Conservation (phyloP, 2,329 filamentous ascomycete species). For the Sporothrix phasma region DNA sequence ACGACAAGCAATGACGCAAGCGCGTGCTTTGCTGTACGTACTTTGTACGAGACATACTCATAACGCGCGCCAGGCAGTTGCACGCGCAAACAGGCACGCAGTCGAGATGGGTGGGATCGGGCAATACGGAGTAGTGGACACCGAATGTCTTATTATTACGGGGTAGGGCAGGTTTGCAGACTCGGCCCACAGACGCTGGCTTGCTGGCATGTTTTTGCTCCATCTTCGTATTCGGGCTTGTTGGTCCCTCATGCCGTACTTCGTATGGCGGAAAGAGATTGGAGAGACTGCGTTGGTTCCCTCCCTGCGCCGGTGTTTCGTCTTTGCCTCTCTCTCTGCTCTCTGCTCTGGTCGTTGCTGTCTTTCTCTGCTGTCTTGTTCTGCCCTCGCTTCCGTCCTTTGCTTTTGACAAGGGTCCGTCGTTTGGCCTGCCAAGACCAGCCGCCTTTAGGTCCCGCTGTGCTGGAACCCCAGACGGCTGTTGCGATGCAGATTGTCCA, state of each 20-base stretch:
- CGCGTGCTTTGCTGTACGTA: conserved; percentile 1
- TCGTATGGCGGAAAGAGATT: background rate
- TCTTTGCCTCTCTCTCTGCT: background rate
- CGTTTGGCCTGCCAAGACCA: conserved; percentile 3
- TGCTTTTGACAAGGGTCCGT: background rate
- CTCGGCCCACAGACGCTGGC: background rate
- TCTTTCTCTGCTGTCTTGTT: background rate
- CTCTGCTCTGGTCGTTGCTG: background rate
- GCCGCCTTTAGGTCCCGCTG: conserved; percentile 8
- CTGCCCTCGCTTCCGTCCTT: conserved; percentile 1
- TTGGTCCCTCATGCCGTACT: background rate
- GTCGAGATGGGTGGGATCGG: background rate
- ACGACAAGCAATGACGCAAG: background rate
- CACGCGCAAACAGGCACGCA: background rate
- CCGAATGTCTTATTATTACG: background rate
- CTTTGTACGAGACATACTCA: too few relatives aligned
- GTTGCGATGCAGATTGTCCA: background rate
- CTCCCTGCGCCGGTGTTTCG: background rate
- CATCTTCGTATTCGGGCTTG: too few relatives aligned
- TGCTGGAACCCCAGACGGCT: conserved; percentile 9
- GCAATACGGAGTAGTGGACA: too few relatives aligned
- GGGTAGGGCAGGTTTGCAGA: background rate
- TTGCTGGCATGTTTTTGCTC: too few relatives aligned
- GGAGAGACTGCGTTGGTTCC: background rate
- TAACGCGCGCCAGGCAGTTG: too few relatives aligned